Conservation (phyloP, 1,139 yeast genomes). For the Kluyveromyces sp. region DNA sequence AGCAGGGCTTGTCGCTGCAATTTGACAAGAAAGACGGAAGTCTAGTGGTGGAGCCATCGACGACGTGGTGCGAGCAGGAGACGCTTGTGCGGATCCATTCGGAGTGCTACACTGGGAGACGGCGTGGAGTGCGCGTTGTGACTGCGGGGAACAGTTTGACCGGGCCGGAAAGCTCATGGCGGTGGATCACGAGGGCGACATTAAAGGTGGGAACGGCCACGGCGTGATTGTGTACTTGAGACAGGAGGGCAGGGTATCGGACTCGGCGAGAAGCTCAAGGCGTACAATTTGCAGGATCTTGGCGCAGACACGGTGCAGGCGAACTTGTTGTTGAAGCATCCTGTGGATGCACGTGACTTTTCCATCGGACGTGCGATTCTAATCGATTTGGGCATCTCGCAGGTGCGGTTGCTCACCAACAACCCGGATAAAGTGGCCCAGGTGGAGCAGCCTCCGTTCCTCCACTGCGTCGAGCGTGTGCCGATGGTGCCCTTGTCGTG, state of each 20-base stretch:
- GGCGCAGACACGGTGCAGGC: slow-evolving; percentile 99
- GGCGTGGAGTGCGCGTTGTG: slow-evolving; percentile 98
- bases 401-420: slow-evolving; percentile 77
- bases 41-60: slow-evolving; percentile 36
- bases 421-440: slow-evolving; percentile 96
- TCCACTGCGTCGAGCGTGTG: slow-evolving; percentile 56
- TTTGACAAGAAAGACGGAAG: slow-evolving; percentile 46
- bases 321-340: slow-evolving; percentile 83
- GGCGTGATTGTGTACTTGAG: slow-evolving; percentile 94
- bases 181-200: slow-evolving; percentile 25
- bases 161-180: slow-evolving; percentile 90
- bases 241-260: slow-evolving; percentile 99
- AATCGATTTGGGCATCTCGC: slow-evolving; percentile 66
- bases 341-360: slow-evolving; percentile 93
- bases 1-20: slow-evolving; percentile 34
- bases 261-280: slow-evolving; percentile 90
- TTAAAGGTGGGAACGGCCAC: slow-evolving; percentile 60
- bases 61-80: slow-evolving; percentile 27
- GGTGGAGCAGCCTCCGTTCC: slow-evolving; percentile 36
- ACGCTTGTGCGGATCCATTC: slow-evolving; percentile 82
- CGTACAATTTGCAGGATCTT: slow-evolving; percentile 91
- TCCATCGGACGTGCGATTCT: slow-evolving; percentile 90
- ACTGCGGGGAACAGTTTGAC: slow-evolving; percentile 98
- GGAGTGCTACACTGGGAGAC: slow-evolving; percentile 97
- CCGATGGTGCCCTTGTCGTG: slow-evolving; percentile 97